Evolutionary conservation across 2,329 filamentous ascomycete genomes (phyloP).

Genomic region (Microdochium paspali): DNA sequence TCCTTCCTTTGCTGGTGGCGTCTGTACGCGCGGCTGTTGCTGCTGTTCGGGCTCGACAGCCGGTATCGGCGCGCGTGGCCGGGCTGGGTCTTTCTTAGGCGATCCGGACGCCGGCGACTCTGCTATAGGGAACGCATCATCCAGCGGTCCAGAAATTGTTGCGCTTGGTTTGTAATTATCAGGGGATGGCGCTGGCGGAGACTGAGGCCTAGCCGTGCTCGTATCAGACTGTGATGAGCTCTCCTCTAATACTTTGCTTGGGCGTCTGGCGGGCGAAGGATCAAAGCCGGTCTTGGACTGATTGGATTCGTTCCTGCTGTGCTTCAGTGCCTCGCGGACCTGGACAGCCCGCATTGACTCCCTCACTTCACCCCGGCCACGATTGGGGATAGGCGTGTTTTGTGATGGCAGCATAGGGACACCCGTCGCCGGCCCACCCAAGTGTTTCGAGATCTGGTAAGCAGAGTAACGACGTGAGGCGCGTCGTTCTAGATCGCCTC

Average conservation of each 20-base stretch:
- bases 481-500: conserved; percentile 83
- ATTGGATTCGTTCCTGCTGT: conserved; percentile 37
- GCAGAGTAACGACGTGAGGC: conserved; percentile 91
- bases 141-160: conserved; percentile 48
- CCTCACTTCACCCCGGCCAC: conserved; percentile 66
- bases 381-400: conserved; percentile 74
- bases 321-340: conserved; percentile 37
- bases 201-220: conserved; percentile 24
- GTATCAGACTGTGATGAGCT: conserved; percentile 17
- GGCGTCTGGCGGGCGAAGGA: conserved; percentile 50
- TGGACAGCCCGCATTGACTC: conserved; percentile 71
- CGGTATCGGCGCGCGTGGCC: conserved; percentile 3
- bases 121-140: conserved; percentile 32
- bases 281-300: conserved; percentile 40
- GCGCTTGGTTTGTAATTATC: conserved; percentile 53
- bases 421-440: conserved; percentile 71
- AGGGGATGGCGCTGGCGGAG: conserved; percentile 46
- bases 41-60: conserved; percentile 9
- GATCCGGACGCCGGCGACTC: conserved; percentile 12
- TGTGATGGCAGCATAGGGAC: conserved; percentile 82
- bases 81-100: conserved; percentile 14
- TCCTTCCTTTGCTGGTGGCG: conserved; percentile 36
- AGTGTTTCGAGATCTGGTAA: conserved; percentile 92
- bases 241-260: conserved; percentile 56
- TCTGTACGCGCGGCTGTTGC: conserved; percentile 15